Percentiles rank a stretch among this genome's conserved stretches.
Conservation (phyloP, 352 stramenopile genomes). For the Phytophthora fragariae region DNA sequence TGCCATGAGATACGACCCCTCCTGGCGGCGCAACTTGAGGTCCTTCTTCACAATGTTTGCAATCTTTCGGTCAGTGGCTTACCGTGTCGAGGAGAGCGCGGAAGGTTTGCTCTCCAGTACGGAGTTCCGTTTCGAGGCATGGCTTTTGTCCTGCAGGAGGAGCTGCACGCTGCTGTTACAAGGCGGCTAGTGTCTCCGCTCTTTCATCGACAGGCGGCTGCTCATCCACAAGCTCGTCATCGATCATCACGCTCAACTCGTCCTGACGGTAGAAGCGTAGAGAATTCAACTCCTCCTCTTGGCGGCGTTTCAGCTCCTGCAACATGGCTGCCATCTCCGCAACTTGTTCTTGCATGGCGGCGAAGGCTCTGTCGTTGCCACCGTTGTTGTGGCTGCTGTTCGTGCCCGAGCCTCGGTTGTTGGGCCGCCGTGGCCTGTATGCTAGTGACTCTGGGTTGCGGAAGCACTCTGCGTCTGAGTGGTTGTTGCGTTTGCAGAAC, state of each 20-base stretch:
- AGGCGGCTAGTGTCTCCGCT: not conserved
- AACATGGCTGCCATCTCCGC: conserved; percentile 5
- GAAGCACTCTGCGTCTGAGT: not conserved
- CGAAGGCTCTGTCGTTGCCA: conserved; percentile 1
- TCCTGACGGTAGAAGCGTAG: conserved; percentile 7
- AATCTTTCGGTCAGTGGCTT: not conserved
- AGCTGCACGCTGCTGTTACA: not conserved
- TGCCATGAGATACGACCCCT: not conserved
- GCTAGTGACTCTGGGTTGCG: conserved; percentile 11
- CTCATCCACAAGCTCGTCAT: not conserved
- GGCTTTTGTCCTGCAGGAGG: not conserved
- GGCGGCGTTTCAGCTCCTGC: conserved; percentile 10
- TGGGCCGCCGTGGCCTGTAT: conserved; percentile 5
- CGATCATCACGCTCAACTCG: conserved; percentile 6
- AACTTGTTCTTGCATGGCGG: conserved; percentile 6
- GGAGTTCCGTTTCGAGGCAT: not conserved
- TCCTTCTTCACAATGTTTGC: not conserved
- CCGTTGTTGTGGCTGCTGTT: not conserved
- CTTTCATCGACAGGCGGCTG: not conserved
- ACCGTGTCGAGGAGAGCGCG: not conserved
- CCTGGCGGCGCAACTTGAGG: not conserved
- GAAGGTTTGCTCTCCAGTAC: not conserved
- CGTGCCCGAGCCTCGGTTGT: not conserved
- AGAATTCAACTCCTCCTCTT: conserved; percentile 6
- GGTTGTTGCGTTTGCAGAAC: conserved; percentile 11